Percentiles rank a stretch among this genome's conserved stretches.
Conservation (phyloP, 352 stramenopile genomes). For the Phytophthora chlamydospora region DNA sequence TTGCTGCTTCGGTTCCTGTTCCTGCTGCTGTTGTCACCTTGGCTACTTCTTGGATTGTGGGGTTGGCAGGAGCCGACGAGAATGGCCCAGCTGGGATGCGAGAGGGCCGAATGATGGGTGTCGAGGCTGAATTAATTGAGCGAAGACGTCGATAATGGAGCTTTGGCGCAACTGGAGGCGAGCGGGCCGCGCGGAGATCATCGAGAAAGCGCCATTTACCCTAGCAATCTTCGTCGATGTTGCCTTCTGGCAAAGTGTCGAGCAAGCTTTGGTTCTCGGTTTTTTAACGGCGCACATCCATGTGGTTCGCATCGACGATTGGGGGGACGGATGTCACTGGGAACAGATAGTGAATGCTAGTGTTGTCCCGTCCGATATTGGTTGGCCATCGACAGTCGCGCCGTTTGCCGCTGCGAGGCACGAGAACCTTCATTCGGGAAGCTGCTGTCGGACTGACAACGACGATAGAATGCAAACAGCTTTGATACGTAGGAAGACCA, state of each 20-base stretch:
- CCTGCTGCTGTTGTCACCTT: background rate
- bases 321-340: constrained; percentile 12
- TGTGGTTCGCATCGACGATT: constrained; percentile 16
- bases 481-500: background rate
- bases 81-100: constrained; percentile 4
- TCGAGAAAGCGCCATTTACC: too few species aligned
- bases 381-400: constrained; percentile 20
- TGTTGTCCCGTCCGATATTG: constrained; percentile 23
- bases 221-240: background rate
- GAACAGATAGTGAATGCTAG: constrained; percentile 7
- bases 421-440: constrained; percentile 16
- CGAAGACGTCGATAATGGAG: too few species aligned
- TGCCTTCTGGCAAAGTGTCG: too few species aligned
- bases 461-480: background rate
- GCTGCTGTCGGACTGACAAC: background rate
- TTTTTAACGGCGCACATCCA: background rate
- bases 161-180: too few species aligned
- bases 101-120: constrained; percentile 33
- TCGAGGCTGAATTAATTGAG: background rate
- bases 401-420: too few species aligned
- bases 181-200: too few species aligned
- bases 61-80: constrained; percentile 3
- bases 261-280: background rate
- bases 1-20: background rate
- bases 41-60: constrained; percentile 26